These are phyloP conservation scores for Mycena vitilis DNA, from an alignment of 768 basidiomycete genomes.

Conservation along the genomic window DNA sequence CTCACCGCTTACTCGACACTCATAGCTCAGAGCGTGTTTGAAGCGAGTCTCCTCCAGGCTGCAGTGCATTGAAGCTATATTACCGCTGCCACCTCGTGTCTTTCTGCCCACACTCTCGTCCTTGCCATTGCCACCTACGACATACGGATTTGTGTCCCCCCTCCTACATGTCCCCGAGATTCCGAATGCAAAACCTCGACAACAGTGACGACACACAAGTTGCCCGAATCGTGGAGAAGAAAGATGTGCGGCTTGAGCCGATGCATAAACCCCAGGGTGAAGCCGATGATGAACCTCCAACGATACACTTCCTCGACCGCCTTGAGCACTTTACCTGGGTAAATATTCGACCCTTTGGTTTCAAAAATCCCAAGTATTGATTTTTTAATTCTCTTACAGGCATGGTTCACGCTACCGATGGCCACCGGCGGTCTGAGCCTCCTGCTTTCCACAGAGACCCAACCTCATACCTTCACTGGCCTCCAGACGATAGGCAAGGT, in stretches of 20 bases:
- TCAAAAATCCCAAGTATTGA: not conserved
- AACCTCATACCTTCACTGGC: slow-evolving; percentile 4
- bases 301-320: not conserved
- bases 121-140: no score
- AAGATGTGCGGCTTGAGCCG: no score
- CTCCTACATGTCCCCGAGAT: not conserved
- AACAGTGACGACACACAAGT: not conserved
- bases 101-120: no score
- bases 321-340: slow-evolving; percentile 18
- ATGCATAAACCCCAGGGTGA: no score
- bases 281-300: not conserved
- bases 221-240: not conserved
- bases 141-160: no score
- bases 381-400: not conserved
- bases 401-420: slow-evolving; percentile 15
- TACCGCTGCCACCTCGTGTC: no score
- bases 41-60: no score
- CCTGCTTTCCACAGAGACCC: not conserved
- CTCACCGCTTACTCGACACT: no score
- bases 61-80: no score
- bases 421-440: slow-evolving; percentile 10
- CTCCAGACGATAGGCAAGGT: slow-evolving; percentile 15
- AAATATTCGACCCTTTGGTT: no score
- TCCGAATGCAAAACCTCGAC: not conserved
- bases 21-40: no score